phyloP scores from a whole-genome alignment of 1,139 yeast species.

The Suhomyces choctaworum region DNA sequence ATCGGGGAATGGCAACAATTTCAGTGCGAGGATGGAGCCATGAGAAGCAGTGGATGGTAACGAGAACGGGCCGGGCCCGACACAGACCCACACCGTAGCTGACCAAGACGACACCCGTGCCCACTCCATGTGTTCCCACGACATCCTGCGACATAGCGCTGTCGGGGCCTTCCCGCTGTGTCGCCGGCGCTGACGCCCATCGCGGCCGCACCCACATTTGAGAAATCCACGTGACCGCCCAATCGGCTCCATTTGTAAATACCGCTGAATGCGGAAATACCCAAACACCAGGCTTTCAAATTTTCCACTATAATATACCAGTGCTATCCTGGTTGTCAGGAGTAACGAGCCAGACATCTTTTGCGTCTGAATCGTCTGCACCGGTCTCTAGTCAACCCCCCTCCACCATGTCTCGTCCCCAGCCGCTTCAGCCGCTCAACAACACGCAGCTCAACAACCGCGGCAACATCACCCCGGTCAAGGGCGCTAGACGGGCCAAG shows the following conservation, averaged over 20 bases:
- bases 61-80: no score
- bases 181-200: no score
- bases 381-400: conserved; percentile 1
- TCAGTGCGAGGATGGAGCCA: no score
- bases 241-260: conserved; percentile 15
- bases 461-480: conserved; percentile 45
- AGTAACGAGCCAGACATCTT: conserved; percentile 10
- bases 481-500: conserved; percentile 33
- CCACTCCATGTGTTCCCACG: no score
- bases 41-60: no score
- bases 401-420: conserved; percentile 36
- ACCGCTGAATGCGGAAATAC: conserved; percentile 16
- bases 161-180: no score
- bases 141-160: no score
- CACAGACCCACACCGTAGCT: no score
- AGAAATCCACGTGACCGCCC: conserved; percentile 13
- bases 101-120: no score
- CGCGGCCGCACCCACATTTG: no score
- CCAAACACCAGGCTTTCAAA: conserved; percentile 15
- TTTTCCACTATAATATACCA: conserved; percentile 11
- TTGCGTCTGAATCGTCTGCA: conserved; percentile 9
- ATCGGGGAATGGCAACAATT: no score
- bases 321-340: conserved; percentile 4
- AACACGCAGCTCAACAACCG: conserved; percentile 46
- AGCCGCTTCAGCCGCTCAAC: conserved; percentile 48